Conservation (phyloP, 768 basidiomycete genomes). For the Termitomyces sp. region DNA sequence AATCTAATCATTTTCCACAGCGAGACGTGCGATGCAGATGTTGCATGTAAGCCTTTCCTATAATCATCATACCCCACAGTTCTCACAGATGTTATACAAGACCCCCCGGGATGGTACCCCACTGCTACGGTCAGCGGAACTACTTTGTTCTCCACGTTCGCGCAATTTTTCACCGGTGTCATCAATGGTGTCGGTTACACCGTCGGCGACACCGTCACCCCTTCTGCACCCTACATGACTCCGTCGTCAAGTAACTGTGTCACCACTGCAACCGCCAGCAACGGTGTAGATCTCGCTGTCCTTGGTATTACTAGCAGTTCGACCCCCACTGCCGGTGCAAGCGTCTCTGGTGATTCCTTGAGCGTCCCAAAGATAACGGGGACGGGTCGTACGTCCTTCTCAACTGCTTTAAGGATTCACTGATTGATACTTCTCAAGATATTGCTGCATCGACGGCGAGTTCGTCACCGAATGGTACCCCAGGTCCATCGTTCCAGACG, state of each 20-base stretch:
- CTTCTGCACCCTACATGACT: slow-evolving; percentile 25
- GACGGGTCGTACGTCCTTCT: slow-evolving; percentile 6
- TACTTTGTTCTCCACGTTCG: slow-evolving; percentile 35
- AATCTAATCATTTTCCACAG: slow-evolving; percentile 11
- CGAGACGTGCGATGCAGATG: slow-evolving; percentile 38
- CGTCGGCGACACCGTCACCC: slow-evolving; percentile 33
- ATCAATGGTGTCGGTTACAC: slow-evolving; percentile 29
- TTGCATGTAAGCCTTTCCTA: slow-evolving; percentile 26
- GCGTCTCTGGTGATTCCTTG: slow-evolving; percentile 8
- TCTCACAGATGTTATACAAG: slow-evolving; percentile 11
- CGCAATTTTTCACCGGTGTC: slow-evolving; percentile 36
- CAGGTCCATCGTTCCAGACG: slow-evolving; percentile 9
- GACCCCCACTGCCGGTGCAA: background rate
- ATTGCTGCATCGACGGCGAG: background rate
- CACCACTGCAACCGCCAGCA: slow-evolving; percentile 29
- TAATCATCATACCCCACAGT: background rate
- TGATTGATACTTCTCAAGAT: background rate
- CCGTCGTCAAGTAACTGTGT: slow-evolving; percentile 36
- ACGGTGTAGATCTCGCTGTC: slow-evolving; percentile 27
- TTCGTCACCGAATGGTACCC: background rate
- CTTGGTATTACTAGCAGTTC: slow-evolving; percentile 18
- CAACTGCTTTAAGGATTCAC: background rate
- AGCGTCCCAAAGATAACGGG: slow-evolving; percentile 11
- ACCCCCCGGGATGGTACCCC: slow-evolving; percentile 43
- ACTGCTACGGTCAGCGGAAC: slow-evolving; percentile 31